Base-by-base conservation (phyloP, 2,329 filamentous ascomycete species). In the Sporothrix pseudoabietina region DNA sequence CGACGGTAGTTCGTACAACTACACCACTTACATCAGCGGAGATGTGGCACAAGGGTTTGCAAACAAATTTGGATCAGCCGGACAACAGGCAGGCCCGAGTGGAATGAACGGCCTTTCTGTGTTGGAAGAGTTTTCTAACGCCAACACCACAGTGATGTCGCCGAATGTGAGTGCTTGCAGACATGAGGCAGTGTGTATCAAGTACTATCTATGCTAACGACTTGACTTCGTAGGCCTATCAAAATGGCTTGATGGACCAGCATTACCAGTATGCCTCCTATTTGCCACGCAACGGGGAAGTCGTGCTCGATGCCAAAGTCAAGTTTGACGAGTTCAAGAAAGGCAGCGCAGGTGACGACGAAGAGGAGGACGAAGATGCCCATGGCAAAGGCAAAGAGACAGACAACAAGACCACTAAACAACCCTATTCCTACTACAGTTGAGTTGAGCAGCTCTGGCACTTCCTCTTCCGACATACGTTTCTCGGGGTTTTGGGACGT, bases 31-130 rank as follows among this genome's bases (percentile, higher is more conserved):
- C 10, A 54, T 72, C 44, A 49, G 14, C 44, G 19, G 14, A 2
- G 44, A 49, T 49, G 44, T 6, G 12, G 44, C 44, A 6, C 26
- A 47, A 44, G 30, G 49, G 10, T 59, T 71, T 16, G 39, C 26
- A 7, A 54, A 41, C 57, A n/a, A 8, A 7, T 71, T 39, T 8
- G 8, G 57, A 30, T 1, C 44, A 2, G 8, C 32, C 32, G 30
- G 19, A n/a, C 61, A 8, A 14, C 26, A 30, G 10, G 3, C 71
- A 19, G 22, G 32, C 8, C 22, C 61, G 32, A 16, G 41, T 12
- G 16, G 41, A 2, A 72, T 72, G 71, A 26, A 47, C 14, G 71
- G 71, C 4, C 35, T 16, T 22, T 72, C 71, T 22, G 71, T 61
- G 5, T 32, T 72, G 30, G 49, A 4, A 1, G 32, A 72, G 9